Base-by-base conservation (phyloP, 768 basidiomycete genomes). In the Termitomyces sp. region DNA sequence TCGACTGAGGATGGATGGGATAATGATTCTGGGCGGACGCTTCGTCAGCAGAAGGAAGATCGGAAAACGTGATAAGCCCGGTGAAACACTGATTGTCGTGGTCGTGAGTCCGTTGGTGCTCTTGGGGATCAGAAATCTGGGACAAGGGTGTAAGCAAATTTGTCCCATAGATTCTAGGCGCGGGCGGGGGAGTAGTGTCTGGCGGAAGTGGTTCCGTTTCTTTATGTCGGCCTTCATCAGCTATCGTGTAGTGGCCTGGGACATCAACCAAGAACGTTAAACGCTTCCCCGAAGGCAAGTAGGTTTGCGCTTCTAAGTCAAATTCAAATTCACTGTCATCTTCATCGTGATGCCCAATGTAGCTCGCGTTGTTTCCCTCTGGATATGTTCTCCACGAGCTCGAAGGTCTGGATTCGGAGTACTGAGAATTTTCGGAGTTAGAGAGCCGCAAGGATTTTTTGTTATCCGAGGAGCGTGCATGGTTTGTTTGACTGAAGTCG, bases 151-250 rank as follows among this genome's bases (percentile, higher is more conserved):
- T 4, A 28, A 0, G 40, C 7, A 53, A 16, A 24, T 28, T 13
- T 39, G 3, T 13, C 7, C 6, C 11, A 8, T 12, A 33, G 9
- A 24, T 33, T 15, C 2, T 15, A 28, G 64, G 49, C 16, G 22
- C 24, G 4, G 57, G 49, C 1, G 55, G 58, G 3, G 60, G 57
- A n/a, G 54, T 38, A 22, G 55, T 28, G 20, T 65, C 8, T 12
- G 57, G 40, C 0, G 50, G 55, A 16, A 62, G 45, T 3, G 58
- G 60, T 22, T 65, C 60, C 7, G 59, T 64, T 15, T 59, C 60
- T 18, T 48, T 16, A 20, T 48, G 24, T 9, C 8, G 49, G 7
- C 18, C 5, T 28, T 40, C 9, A 28, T 56, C 0, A 46, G 7
- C 16, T 16, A 16, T 40, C 36, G n/a, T n/a, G 22, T 42, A 46